phyloP scores from a whole-genome alignment of 202 grass and related monocot genomes.

The Cymbopogon flexuosus region DNA sequence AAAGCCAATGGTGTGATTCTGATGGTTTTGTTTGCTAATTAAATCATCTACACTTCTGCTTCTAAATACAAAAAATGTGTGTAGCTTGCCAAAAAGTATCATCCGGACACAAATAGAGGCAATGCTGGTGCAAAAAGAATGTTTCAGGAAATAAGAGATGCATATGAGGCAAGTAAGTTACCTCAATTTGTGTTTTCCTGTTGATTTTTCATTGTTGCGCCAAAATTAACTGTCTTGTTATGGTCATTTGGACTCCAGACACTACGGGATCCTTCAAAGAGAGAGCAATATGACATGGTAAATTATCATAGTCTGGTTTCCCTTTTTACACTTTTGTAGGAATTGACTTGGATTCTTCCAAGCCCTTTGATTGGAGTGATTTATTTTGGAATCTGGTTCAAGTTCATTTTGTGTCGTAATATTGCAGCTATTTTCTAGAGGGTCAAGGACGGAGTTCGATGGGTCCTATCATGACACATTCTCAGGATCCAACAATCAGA shows the following conservation, averaged over 20 bases:
- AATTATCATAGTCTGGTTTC: constrained; percentile 17
- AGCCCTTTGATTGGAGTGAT: not conserved
- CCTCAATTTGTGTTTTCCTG: constrained; percentile 17
- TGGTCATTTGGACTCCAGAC: constrained; percentile 46
- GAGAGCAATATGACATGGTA: constrained; percentile 82
- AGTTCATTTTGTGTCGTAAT: constrained; percentile 34
- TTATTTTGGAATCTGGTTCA: constrained; percentile 26
- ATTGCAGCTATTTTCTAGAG: constrained; percentile 64
- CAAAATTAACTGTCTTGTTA: constrained; percentile 33
- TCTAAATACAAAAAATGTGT: constrained; percentile 14
- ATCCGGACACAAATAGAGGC: constrained; percentile 80
- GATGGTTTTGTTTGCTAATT: constrained; percentile 19
- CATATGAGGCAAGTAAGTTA: constrained; percentile 81
- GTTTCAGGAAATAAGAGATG: constrained; percentile 94
- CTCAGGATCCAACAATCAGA: constrained; percentile 52
- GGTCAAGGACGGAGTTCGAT: constrained; percentile 44
- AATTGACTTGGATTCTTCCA: constrained; percentile 16
- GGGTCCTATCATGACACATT: constrained; percentile 64
- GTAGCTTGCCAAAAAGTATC: constrained; percentile 96
- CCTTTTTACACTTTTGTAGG: not conserved
- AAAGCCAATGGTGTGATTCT: not conserved
- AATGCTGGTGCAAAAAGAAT: constrained; percentile 68
- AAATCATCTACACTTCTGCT: constrained; percentile 12
- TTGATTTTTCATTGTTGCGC: constrained; percentile 20
- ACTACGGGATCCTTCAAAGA: constrained; percentile 76